A percentile compares a stretch with the other conserved stretches of the same genome.
These are phyloP conservation scores for Salix arbutifolia DNA, from an alignment of 345 rosid genomes.

Conservation along the genomic window DNA sequence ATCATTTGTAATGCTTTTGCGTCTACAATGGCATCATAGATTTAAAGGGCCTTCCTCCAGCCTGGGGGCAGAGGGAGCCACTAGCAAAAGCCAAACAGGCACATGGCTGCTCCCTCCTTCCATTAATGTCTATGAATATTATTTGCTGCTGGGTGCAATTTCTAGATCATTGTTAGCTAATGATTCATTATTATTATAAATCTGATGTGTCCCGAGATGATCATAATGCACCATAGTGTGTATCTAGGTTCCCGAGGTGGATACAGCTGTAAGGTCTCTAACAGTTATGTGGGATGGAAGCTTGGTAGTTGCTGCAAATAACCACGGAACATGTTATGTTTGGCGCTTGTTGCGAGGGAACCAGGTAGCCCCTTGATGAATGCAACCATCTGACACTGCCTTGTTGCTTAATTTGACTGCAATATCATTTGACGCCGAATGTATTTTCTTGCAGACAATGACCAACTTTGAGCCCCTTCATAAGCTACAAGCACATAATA, in stretches of 20 bases:
- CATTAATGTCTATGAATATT: background rate
- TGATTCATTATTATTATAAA: background rate
- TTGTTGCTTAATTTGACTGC: background rate
- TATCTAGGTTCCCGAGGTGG: slow-evolving; percentile 80
- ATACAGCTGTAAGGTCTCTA: slow-evolving; percentile 82
- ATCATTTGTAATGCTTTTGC: background rate
- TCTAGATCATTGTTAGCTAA: background rate
- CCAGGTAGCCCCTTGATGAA: slow-evolving; percentile 42
- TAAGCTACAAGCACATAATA: slow-evolving; percentile 85
- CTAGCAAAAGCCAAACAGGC: background rate
- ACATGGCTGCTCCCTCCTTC: background rate
- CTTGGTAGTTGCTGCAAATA: slow-evolving; percentile 92
- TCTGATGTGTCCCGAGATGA: background rate
- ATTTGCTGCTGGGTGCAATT: background rate
- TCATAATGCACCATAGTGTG: slow-evolving; percentile 3
- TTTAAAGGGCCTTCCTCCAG: background rate
- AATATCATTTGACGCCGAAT: background rate
- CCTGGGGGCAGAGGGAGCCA: background rate
- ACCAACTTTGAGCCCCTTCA: slow-evolving; percentile 94
- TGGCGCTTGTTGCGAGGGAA: slow-evolving; percentile 82
- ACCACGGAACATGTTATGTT: slow-evolving; percentile 87
- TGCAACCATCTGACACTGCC: background rate
- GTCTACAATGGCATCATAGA: background rate
- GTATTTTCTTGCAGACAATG: slow-evolving; percentile 57
- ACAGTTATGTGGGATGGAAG: slow-evolving; percentile 98